Conservation (phyloP, 768 basidiomycete genomes). For the Amanita fuliginea region DNA sequence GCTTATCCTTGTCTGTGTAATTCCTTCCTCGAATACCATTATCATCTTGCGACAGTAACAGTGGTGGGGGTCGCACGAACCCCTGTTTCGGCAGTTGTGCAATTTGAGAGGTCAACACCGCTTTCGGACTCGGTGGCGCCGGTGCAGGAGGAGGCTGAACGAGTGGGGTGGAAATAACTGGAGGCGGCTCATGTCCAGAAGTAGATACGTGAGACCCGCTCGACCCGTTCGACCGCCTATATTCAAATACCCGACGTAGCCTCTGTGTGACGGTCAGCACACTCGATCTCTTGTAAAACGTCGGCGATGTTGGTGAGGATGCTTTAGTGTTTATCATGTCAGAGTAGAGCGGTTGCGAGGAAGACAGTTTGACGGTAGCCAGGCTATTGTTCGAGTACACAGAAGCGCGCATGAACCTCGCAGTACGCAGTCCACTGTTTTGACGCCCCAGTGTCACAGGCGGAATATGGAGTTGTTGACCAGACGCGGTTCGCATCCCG, state of each 20-base stretch:
- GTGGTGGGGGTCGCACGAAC: neutral
- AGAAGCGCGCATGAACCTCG: neutral
- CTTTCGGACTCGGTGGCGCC: neutral
- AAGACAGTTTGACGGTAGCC: conserved; percentile 1
- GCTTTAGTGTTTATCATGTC: neutral
- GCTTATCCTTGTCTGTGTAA: neutral
- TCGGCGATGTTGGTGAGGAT: neutral
- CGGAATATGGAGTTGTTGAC: neutral
- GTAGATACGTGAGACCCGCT: neutral
- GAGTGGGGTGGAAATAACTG: neutral
- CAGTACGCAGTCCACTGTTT: neutral
- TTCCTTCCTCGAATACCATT: neutral
- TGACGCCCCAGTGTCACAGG: neutral
- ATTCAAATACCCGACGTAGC: conserved; percentile 3
- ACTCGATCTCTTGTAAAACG: neutral
- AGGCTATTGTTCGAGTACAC: conserved; percentile 4
- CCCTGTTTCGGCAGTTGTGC: neutral
- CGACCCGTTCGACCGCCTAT: neutral
- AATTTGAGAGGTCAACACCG: neutral
- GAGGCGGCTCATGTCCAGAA: neutral
- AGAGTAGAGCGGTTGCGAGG: conserved; percentile 4
- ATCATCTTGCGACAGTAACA: neutral
- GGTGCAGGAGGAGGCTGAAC: neutral
- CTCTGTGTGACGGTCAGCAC: neutral
- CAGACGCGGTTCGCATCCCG: neutral